Base-by-base conservation (phyloP, 2,329 filamentous ascomycete genomes). In the Xylaria sp. region DNA sequence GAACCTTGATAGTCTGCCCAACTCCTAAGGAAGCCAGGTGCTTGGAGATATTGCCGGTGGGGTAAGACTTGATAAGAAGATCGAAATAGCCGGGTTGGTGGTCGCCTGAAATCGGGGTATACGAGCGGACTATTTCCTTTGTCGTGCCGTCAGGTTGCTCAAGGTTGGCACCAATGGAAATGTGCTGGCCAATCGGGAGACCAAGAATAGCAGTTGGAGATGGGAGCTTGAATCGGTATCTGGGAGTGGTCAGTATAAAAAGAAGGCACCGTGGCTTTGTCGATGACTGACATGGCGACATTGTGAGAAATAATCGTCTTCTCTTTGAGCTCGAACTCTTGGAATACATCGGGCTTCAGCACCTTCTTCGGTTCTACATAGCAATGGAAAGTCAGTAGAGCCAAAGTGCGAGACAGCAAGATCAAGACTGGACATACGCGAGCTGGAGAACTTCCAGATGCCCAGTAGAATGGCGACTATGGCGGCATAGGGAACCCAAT, bases 261-360 rank as follows among this genome's bases (percentile, higher is more conserved):
- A n/a, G 25, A 37, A 50, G 23, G 5, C 12, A 35, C 37, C 18
- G 37, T 12, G 12, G 42, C 21, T 48, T 27, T 10, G 63, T 73
- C 60, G 35, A 73, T 69, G 27, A 82, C 88, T 78, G 83, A 94
- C 92, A 99, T 97, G 82, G 95, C 94, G 69, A 97, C 95, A 86
- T 99, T 99, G 89, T 98, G 96, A 37, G 95, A 97, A 78, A 98
- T 91, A 73, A 97, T 88, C 16, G 91, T 98, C 89, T 98, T 98
- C 82, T 98, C 93, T 82, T 92, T 91, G 75, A 99, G 91, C 80
- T 93, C 91, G 79, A 98, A 98, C 67, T 97, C 89, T 81, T 98
- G 94, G 88, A 97, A 98, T 60, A 87, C 86, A 75, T 91, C 90
- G 37, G 94, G 93, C 84, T 95, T 95, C 75, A 99, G 88, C 72